Base-by-base conservation (phyloP, 1,284 basidiomycete genomes). In the Cutaneotrichosporon curvatum region DNA sequence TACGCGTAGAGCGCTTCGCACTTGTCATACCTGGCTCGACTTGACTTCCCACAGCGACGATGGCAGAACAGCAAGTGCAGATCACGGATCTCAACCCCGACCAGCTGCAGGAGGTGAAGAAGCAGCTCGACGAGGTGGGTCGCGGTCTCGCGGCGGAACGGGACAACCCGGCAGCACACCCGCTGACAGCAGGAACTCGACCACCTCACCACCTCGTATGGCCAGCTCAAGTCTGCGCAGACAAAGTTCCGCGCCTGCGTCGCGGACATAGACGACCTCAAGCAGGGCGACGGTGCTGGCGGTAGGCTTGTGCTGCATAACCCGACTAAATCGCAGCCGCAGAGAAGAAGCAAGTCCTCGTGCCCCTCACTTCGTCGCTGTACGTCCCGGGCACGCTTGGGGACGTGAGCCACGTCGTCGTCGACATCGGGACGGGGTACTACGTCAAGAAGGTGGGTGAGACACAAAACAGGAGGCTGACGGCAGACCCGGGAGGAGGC, bases 391-490 rank as follows among this genome's bases (percentile, higher is more conserved):
- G 92, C 23, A 90, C 84, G 71, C 77, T 97, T 30, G 77, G 76
- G 21, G 85, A 96, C 64, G 71, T 80, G 2, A 84, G 90, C 40
- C 81, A 88, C 56, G 91, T 98, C 40, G 84, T 97, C 50, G 82
- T 98, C 16, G 94, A 98, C 67, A 80, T 98, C 25, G 94, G 94
- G 2, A 97, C 94, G 0, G 94, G 94, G 0, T 98, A 96, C 73
- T 97, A 85, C 63, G 84, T 98, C 16, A 84, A 88, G 70, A 97
- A 96, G 79, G 91, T 89, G 46, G 50, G 76, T 28, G 25, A 12
- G 19, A 12, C 19, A 19, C 36, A 19, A 6, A 20, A 22, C 9
- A 14, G 19, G 7, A 7, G 18, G 38, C 51, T 50, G 4, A 50
- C 48, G 14, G 6, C 59, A 92, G 88, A 83, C 82, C 21, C 84